These are phyloP conservation scores for Pholiota conissans DNA, from an alignment of 768 basidiomycete species.

Conservation along the genomic window DNA sequence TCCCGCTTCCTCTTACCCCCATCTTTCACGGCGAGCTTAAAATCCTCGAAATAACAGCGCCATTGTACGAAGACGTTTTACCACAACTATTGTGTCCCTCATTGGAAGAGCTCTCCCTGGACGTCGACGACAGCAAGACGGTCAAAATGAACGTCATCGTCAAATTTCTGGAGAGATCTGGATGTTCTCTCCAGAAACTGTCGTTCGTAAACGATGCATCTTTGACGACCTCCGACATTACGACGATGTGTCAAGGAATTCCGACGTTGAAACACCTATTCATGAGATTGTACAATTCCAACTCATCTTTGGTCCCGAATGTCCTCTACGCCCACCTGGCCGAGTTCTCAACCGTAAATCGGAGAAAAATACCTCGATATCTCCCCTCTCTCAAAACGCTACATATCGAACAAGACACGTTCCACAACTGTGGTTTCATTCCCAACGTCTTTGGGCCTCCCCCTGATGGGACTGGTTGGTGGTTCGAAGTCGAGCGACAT, in stretches of 20 bases:
- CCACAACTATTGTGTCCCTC: neutral
- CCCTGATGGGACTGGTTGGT: neutral
- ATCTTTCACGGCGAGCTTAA: too few relatives aligned
- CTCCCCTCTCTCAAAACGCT: neutral
- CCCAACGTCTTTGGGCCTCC: neutral
- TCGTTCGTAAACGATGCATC: too few relatives aligned
- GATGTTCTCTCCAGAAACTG: too few relatives aligned
- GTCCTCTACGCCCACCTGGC: neutral
- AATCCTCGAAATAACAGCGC: too few relatives aligned
- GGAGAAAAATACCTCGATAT: neutral
- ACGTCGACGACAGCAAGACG: neutral
- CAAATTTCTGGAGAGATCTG: neutral
- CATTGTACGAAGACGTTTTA: too few relatives aligned
- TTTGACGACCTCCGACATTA: too few relatives aligned
- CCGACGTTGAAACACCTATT: neutral
- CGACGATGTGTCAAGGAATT: neutral
- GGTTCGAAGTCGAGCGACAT: neutral
- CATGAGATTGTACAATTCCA: neutral
- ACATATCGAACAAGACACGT: neutral
- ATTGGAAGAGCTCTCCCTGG: neutral
- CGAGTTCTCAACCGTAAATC: neutral
- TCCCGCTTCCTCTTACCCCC: neutral
- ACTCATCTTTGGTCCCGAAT: neutral
- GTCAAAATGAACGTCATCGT: neutral
- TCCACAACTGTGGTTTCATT: neutral